Percentiles rank a stretch among this genome's conserved stretches.
Conservation (phyloP, 164 flowering plant species). For the Magnolia kwangsiensis region DNA sequence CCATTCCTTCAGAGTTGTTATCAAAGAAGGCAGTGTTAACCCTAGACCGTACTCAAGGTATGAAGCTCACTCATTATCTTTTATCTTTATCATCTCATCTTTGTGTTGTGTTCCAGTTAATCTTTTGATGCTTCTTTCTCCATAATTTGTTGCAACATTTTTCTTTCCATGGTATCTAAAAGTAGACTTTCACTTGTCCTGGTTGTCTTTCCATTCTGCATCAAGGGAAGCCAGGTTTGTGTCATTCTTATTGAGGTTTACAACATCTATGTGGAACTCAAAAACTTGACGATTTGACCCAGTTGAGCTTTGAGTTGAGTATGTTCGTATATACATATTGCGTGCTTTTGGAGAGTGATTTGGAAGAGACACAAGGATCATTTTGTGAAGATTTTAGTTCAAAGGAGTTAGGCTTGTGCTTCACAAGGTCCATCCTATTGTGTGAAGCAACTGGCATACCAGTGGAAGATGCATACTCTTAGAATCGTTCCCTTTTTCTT, state of each 20-base stretch:
- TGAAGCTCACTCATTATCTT: background rate
- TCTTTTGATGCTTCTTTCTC: background rate
- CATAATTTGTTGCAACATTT: background rate
- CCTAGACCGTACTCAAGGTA: conserved; percentile 62
- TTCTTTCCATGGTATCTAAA: background rate
- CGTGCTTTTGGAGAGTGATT: too few species aligned
- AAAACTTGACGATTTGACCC: too few species aligned
- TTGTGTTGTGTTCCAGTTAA: background rate
- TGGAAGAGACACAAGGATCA: background rate
- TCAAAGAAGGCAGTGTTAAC: conserved; percentile 36
- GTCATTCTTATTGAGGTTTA: background rate
- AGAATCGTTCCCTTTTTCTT: too few species aligned
- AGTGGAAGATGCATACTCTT: too few species aligned
- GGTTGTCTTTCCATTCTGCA: background rate
- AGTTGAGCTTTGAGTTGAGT: too few species aligned
- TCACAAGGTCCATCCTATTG: too few species aligned
- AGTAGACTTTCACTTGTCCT: background rate
- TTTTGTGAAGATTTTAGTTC: background rate
- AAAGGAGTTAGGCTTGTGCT: too few species aligned
- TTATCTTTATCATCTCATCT: background rate
- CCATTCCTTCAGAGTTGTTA: conserved; percentile 55
- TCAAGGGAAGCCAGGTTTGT: background rate
- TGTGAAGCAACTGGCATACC: too few species aligned
- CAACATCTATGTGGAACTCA: background rate
- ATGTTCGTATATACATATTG: too few species aligned